phyloP scores from a whole-genome alignment of 2,329 filamentous ascomycete species.

The Colletotrichum navitas region DNA sequence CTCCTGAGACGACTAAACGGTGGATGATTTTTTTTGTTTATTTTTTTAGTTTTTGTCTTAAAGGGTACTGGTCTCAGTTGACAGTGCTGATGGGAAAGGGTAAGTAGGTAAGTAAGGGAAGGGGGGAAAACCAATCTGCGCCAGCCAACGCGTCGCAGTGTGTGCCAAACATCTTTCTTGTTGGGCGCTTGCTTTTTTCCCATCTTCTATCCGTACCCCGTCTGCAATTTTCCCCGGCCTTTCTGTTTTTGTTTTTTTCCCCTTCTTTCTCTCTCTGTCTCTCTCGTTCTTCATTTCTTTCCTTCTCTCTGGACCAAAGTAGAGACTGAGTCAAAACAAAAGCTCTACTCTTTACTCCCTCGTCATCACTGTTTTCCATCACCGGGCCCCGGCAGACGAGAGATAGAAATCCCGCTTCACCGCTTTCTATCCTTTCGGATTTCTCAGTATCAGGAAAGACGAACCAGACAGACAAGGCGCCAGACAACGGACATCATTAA shows the following conservation, averaged over 20 bases:
- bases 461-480: not conserved
- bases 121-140: not conserved
- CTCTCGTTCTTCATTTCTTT: not conserved
- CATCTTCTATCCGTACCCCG: not conserved
- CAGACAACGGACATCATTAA: constrained; percentile 16
- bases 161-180: constrained; percentile 22
- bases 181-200: constrained; percentile 22
- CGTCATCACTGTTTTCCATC: constrained; percentile 12
- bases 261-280: not conserved
- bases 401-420: constrained; percentile 21
- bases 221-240: too few species aligned
- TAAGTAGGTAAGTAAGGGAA: not conserved
- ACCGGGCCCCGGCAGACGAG: not conserved
- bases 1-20: not conserved
- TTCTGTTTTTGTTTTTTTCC: too few species aligned
- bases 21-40: not conserved
- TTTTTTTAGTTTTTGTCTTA: not conserved
- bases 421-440: constrained; percentile 7
- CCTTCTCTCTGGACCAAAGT: not conserved
- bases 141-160: constrained; percentile 13
- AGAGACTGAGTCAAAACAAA: not conserved
- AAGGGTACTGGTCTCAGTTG: not conserved
- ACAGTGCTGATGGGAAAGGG: not conserved
- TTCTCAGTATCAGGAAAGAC: not conserved
- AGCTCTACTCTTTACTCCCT: not conserved